These are phyloP conservation scores for Phytophthora ramorum DNA, from an alignment of 352 stramenopile species.

Conservation along the genomic window DNA sequence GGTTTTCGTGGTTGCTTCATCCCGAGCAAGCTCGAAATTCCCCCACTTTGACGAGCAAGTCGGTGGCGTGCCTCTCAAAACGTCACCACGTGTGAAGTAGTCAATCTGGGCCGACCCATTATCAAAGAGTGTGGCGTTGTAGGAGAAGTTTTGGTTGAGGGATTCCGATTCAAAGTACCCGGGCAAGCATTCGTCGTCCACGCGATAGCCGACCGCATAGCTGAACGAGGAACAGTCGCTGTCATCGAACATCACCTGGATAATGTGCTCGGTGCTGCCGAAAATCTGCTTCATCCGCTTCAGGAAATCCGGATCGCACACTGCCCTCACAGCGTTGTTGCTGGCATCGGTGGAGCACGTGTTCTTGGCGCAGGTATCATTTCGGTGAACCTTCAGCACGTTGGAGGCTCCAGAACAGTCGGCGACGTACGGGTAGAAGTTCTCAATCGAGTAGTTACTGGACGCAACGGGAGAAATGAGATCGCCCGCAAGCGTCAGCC, in stretches of 20 bases:
- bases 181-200: neutral
- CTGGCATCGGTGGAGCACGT: neutral
- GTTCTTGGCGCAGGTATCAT: neutral
- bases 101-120: neutral
- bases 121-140: neutral
- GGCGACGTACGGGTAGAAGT: neutral
- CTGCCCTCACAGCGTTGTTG: neutral
- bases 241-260: neutral
- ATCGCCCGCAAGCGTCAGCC: neutral
- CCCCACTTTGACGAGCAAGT: too few species aligned
- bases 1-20: neutral
- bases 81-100: neutral
- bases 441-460: neutral
- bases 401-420: neutral
- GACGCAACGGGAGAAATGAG: neutral
- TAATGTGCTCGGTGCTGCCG: neutral
- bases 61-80: too few species aligned
- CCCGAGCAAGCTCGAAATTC: neutral
- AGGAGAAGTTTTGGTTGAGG: neutral
- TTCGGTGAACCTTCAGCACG: neutral
- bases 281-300: neutral
- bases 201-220: neutral
- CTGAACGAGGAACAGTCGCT: neutral
- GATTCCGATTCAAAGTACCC: neutral
- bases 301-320: neutral